Evolutionary conservation across 495 filamentous ascomycete species (phyloP), one percentile per base, ranked within the genome.

Genomic region (Ascodesmis nigricans): DNA sequence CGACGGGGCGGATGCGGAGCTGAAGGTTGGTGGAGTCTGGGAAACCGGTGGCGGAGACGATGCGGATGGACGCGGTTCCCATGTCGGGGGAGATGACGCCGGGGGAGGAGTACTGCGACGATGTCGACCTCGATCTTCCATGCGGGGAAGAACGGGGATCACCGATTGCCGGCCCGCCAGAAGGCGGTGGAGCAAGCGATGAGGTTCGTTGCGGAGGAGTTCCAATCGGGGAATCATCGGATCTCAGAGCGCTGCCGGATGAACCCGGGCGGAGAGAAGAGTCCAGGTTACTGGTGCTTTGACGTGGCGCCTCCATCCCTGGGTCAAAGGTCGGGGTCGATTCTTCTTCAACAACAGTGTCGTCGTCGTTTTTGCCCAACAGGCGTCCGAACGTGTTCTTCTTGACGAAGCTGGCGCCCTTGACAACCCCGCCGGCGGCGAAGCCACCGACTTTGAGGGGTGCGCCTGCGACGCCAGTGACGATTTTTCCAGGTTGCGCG

Each of bases 361-460:
- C n/a, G n/a, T n/a, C n/a, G n/a, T n/a, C n/a, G n/a, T n/a, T n/a
- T n/a, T n/a, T n/a, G n/a, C n/a, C n/a, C n/a, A n/a, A n/a, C n/a
- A n/a, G n/a, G 30, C 71, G 61, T 38, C 69, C 72, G 55, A 93
- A 69, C 74, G 44, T 73, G 66, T 40, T 49, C 44, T 47, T 48
- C 32, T 78, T 75, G 41, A 95, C 53, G 65, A 87, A 84, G 3
- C 78, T 79, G 3, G 80, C 84, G 19, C 80, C 87, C 51, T 81
- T 87, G 40, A 73, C 67, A 30, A 93, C 77, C 34, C 76, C 73
- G 40, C 76, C 73, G 5, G 74, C 81, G 13, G 78, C 69, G 26
- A 61, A 60, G 6, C 67, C 67, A 18, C 76, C 79, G 19, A 83
- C 84, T 59, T 93, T 95, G 49, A 95, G 68, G 7, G 87, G 87